Base-by-base conservation (phyloP, 768 basidiomycete genomes). In the Kwoniella newhampshirensis region DNA sequence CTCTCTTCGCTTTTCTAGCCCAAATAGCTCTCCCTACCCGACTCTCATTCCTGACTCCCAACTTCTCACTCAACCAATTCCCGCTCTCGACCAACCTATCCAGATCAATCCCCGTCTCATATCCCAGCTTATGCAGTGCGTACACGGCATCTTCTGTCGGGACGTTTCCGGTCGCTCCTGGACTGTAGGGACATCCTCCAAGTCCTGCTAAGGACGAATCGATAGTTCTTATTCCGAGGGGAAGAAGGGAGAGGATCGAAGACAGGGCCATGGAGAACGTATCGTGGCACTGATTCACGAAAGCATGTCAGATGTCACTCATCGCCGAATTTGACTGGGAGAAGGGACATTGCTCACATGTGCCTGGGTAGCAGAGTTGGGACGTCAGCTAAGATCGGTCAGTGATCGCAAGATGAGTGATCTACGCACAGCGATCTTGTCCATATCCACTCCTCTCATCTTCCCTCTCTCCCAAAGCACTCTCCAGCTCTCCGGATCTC, bases 151-250 rank as follows among this genome's bases (percentile, higher is more conserved):
- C 80, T 62, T 98, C 93, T 0, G 94, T 97, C 0, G 91, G 86
- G 17, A 96, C 89, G 65, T 96, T 96, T 15, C 94, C 93, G 0
- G 91, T 92, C 13, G 93, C 92, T 4, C 92, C 92, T 1, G 93
- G 94, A 1, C 93, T 91, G 77, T 90, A 98, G 2, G 93, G 93
- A 69, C 94, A 97, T 17, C 93, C 91, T 2, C 94, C 93, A 1
- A 97, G 84, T 0, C 93, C 92, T 17, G 87, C 91, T 17, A 96
- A 84, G 0, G 87, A 86, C 1, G 88, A 81, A 60, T 81, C 93
- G 40, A 98, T 82, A 2, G 90, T 88, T 11, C 85, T 82, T 12
- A 97, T 77, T 15, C 92, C 93, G 47, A 85, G 78, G 11, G 82
- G 79, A 8, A 69, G 56, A 5, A 64, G 49, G 7, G 63, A 53